Percentiles rank a stretch among this genome's conserved stretches.
These are phyloP conservation scores for Podospora didyma DNA, from an alignment of 495 filamentous ascomycete genomes.

Conservation along the genomic window DNA sequence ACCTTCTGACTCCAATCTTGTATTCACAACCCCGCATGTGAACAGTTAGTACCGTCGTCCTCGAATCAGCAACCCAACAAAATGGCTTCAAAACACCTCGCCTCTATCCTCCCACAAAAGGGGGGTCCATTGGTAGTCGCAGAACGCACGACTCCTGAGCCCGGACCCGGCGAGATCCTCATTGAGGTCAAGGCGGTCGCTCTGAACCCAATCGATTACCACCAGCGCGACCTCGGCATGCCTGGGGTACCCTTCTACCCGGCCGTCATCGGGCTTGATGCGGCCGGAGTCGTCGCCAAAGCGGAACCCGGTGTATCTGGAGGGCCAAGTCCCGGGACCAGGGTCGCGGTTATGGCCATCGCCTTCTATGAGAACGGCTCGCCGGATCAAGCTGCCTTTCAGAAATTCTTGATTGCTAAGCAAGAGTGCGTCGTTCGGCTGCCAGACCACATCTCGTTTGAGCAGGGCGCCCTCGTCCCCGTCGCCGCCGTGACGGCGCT, in stretches of 20 bases:
- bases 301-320: slow-evolving; percentile 35
- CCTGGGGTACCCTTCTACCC: slow-evolving; percentile 7
- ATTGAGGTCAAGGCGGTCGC: slow-evolving; percentile 46
- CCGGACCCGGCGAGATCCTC: slow-evolving; percentile 46
- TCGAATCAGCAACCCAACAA: no score
- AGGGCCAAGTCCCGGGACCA: not conserved
- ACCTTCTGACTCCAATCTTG: no score
- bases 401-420: not conserved
- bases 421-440: not conserved
- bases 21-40: no score
- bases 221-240: slow-evolving; percentile 33
- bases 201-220: slow-evolving; percentile 45
- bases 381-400: not conserved
- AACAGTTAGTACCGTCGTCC: no score
- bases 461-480: not conserved
- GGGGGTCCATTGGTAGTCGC: not conserved
- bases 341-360: not conserved
- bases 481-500: slow-evolving; percentile 11
- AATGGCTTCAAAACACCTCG: not conserved
- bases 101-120: not conserved
- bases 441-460: slow-evolving; percentile 1
- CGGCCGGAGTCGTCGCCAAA: not conserved
- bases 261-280: slow-evolving; percentile 25
- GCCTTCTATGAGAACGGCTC: slow-evolving; percentile 4
- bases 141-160: slow-evolving; percentile 11